Percentiles rank a stretch among this genome's conserved stretches.
Evolutionary conservation across 371 early-diverging fungal genomes (phyloP).

Genomic region (Mortierella sp.): DNA sequence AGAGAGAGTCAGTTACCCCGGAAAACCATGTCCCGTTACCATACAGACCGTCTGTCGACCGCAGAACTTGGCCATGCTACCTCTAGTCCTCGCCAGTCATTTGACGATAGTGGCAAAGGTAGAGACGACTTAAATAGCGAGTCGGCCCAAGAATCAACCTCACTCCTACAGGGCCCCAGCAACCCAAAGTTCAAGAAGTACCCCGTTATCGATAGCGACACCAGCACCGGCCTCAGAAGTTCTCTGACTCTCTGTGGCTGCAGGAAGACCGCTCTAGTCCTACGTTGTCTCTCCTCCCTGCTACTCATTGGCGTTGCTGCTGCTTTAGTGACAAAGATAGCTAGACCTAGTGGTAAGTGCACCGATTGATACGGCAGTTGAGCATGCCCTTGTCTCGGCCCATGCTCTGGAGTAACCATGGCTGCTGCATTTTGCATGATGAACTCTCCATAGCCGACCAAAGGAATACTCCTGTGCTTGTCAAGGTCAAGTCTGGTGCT

Average conservation of each 20-base stretch:
- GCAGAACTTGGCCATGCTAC: constrained; percentile 30
- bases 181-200: background rate
- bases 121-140: too few relatives aligned
- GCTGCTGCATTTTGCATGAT: background rate
- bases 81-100: constrained; percentile 9
- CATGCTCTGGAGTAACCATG: background rate
- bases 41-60: constrained; percentile 8
- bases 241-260: constrained; percentile 20
- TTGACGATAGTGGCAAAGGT: constrained; percentile 1
- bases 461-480: constrained; percentile 20
- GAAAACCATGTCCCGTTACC: background rate
- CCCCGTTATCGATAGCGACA: constrained; percentile 1
- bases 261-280: constrained; percentile 20
- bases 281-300: constrained; percentile 15
- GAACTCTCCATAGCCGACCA: constrained; percentile 12
- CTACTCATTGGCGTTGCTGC: constrained; percentile 20
- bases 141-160: too few relatives aligned
- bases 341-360: constrained; percentile 17
- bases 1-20: too few relatives aligned
- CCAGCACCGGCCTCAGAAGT: constrained; percentile 1
- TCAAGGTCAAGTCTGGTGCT: constrained; percentile 68
- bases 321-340: constrained; percentile 18
- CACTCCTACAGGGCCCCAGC: background rate
- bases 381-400: background rate
- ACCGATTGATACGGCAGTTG: background rate